Base-by-base conservation (phyloP, 2,329 filamentous ascomycete genomes). In the Fusarium hainanense region DNA sequence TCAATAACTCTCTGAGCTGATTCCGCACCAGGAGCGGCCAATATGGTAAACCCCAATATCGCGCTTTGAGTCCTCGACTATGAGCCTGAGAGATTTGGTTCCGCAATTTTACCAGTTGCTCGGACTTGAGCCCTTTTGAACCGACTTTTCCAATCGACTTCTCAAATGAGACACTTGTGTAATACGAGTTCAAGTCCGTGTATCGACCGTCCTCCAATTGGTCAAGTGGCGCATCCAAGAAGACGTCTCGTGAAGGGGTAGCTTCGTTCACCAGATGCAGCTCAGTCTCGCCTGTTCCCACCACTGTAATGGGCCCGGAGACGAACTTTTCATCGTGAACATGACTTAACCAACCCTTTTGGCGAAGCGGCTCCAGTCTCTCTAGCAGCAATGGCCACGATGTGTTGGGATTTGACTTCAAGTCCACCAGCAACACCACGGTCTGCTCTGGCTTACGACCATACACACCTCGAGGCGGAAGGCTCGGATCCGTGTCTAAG, bases 181-280 rank as follows among this genome's bases (percentile, higher is more conserved):
- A 93, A 78, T 88, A 90, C 6, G 88, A 90, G 76, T 91, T 93
- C 20, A 80, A 79, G 2, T 73, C 60, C 72, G 83, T 82, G 78
- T 85, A 90, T 0, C 41, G 40, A 13, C 71, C 73, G 11, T 67
- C 62, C 2, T 75, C 64, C 6, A 84, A 74, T 74, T 79, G 74
- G 58, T 82, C 77, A 1, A 92, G 81, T 0, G 89, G 89, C 1
- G 90, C 90, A 70, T 92, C 90, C 74, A 89, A 90, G 77, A 91
- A 91, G 57, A 88, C 80, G 76, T 92, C 88, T 30, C 88, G 82
- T 66, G 46, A 65, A 11, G 65, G 66, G 42, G 71, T 75, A 18
- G 58, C 54, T 37, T 72, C 69, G 32, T 69, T 66, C 23, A 69
- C 69, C 41, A 59, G 63, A 18, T 44, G 57, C 40, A 69, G 49